Percentiles rank a stretch among this genome's conserved stretches.
Conservation (phyloP, 495 filamentous ascomycete species). For the Penicillium silybi region DNA sequence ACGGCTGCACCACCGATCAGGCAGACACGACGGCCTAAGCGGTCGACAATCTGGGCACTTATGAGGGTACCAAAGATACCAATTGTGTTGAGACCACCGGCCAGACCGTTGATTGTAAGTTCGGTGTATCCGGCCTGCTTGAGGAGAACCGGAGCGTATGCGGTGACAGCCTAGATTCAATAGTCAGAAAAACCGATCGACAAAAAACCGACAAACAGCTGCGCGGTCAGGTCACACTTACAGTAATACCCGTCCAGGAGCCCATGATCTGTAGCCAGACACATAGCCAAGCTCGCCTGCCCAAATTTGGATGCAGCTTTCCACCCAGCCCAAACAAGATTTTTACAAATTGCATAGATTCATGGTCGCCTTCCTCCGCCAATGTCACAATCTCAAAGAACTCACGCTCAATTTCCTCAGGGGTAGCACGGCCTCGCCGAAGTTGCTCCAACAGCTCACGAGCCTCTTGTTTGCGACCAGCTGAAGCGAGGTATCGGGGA, state of each 20-base stretch:
- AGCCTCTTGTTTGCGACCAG: slow-evolving; percentile 38
- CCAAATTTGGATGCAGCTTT: slow-evolving; percentile 29
- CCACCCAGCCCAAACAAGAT: slow-evolving; percentile 32
- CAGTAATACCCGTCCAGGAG: slow-evolving; percentile 49
- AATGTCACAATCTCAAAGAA: slow-evolving; percentile 39
- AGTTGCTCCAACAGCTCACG: slow-evolving; percentile 29
- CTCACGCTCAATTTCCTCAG: slow-evolving; percentile 33
- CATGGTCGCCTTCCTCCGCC: slow-evolving; percentile 28
- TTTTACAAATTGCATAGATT: slow-evolving; percentile 38
- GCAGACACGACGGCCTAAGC: slow-evolving; percentile 44
- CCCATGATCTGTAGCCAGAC: slow-evolving; percentile 54
- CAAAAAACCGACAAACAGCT: too few species aligned
- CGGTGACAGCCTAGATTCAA: slow-evolving; percentile 29
- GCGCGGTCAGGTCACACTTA: slow-evolving; percentile 8
- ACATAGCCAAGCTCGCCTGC: slow-evolving; percentile 45
- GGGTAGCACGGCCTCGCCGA: slow-evolving; percentile 14
- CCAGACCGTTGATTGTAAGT: slow-evolving; percentile 46
- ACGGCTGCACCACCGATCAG: slow-evolving; percentile 36
- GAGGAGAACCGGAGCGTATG: slow-evolving; percentile 40
- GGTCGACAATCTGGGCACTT: slow-evolving; percentile 51
- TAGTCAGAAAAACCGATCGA: background rate
- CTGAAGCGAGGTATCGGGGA: slow-evolving; percentile 42
- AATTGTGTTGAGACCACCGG: slow-evolving; percentile 52
- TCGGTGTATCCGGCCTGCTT: slow-evolving; percentile 40
- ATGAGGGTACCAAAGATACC: slow-evolving; percentile 53